Percentiles rank a stretch among this genome's conserved stretches.
Conservation (phyloP, 2,329 filamentous ascomycete genomes). For the Didymella arachidicola region DNA sequence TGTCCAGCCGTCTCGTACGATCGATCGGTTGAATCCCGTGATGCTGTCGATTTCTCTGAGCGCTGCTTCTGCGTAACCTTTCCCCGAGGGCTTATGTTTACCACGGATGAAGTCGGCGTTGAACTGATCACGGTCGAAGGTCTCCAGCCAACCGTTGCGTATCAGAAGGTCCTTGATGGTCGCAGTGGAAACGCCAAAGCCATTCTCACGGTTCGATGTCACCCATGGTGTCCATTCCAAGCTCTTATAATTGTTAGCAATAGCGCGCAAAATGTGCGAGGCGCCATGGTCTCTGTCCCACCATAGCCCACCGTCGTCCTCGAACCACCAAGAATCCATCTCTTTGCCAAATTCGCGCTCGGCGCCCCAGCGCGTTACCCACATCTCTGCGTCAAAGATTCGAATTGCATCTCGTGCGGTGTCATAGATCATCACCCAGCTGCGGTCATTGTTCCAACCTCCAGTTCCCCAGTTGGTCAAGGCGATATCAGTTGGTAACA, state of each 20-base stretch:
- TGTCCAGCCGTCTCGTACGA: background rate
- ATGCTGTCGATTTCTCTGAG: conserved; percentile 7
- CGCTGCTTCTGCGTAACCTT: conserved; percentile 13
- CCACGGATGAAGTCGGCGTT: conserved; percentile 25
- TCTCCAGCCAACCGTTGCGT: conserved; percentile 23
- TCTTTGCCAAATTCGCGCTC: background rate
- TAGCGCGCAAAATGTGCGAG: conserved; percentile 16
- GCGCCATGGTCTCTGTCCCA: conserved; percentile 7
- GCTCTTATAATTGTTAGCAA: conserved; percentile 19
- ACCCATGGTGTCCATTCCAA: conserved; percentile 26
- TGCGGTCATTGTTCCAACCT: conserved; percentile 23
- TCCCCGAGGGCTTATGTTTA: conserved; percentile 10
- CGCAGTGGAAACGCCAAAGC: conserved; percentile 7
- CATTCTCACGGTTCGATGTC: conserved; percentile 19
- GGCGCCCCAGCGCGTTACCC: background rate
- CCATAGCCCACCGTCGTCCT: background rate
- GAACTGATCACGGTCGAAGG: conserved; percentile 20
- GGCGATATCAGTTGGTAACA: conserved; percentile 13
- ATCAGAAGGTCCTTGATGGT: conserved; percentile 12
- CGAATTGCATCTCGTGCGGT: conserved; percentile 22
- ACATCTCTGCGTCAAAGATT: conserved; percentile 21
- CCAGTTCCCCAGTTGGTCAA: conserved; percentile 24
- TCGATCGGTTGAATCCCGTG: background rate
- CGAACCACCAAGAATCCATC: conserved; percentile 15
- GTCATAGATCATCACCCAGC: conserved; percentile 23